These are phyloP conservation scores for Trichosporon coremiiforme DNA, from an alignment of 1,284 basidiomycete genomes.

Conservation along the genomic window DNA sequence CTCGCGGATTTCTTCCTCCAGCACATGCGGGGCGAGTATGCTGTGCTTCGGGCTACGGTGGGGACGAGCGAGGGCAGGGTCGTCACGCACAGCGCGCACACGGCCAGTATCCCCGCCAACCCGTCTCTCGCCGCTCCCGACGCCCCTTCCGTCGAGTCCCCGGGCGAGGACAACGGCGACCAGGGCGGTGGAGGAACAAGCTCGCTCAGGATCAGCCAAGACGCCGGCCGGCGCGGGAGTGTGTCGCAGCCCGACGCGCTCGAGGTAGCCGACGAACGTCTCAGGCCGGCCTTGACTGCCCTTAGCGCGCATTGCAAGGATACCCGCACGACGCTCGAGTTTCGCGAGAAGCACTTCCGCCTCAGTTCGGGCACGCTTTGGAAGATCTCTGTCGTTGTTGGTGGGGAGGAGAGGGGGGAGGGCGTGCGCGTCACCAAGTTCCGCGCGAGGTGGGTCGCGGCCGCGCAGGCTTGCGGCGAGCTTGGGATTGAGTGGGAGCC, in stretches of 20 bases:
- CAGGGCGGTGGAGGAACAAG: background rate
- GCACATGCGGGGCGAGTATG: constrained; percentile 44
- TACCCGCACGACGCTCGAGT: constrained; percentile 10
- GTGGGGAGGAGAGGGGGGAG: background rate
- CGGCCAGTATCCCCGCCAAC: background rate
- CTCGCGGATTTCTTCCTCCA: constrained; percentile 50
- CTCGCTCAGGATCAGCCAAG: background rate
- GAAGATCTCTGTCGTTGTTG: background rate
- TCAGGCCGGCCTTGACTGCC: background rate
- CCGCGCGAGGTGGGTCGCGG: background rate
- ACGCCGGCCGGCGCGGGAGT: background rate
- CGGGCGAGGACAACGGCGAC: background rate
- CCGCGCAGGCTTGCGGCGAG: background rate
- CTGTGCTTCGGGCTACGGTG: constrained; percentile 2
- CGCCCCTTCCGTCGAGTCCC: background rate
- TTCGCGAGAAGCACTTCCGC: constrained; percentile 8
- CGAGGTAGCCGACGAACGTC: constrained; percentile 1
- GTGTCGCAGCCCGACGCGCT: constrained; percentile 1
- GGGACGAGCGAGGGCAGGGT: background rate
- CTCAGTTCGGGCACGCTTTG: constrained; percentile 1
- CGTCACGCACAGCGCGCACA: background rate
- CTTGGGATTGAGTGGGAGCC: background rate
- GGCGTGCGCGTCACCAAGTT: background rate
- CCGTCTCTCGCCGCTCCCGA: no score
- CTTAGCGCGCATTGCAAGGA: background rate